A percentile compares a stretch with the other conserved stretches of the same genome.
Evolutionary conservation across 2,329 filamentous ascomycete genomes (phyloP).

Genomic region (Botrytis fabae): DNA sequence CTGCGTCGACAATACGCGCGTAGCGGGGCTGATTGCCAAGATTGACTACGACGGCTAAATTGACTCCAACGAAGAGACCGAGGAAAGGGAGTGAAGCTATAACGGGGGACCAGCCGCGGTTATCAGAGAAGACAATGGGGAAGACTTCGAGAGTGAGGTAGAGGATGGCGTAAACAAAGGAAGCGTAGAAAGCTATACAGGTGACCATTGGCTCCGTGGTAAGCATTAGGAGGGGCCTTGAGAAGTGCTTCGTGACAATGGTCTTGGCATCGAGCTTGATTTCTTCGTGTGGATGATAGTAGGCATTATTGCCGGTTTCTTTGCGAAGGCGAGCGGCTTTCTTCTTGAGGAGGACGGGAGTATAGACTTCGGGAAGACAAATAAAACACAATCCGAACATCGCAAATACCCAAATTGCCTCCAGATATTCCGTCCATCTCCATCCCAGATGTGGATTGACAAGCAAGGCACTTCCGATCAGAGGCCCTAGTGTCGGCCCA

Average conservation of each 20-base stretch:
- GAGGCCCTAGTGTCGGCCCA: slow-evolving; percentile 39
- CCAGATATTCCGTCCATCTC: slow-evolving; percentile 43
- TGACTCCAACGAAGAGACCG: slow-evolving; percentile 42
- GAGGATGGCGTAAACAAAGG: slow-evolving; percentile 69
- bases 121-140: slow-evolving; percentile 64
- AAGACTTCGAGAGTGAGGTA: slow-evolving; percentile 61
- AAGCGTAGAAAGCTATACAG: slow-evolving; percentile 67
- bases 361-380: slow-evolving; percentile 49
- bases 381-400: slow-evolving; percentile 45
- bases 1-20: slow-evolving; percentile 32
- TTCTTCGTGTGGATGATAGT: slow-evolving; percentile 36
- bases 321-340: slow-evolving; percentile 41
- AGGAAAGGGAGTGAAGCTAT: slow-evolving; percentile 65
- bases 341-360: slow-evolving; percentile 47
- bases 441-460: slow-evolving; percentile 43
- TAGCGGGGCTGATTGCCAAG: slow-evolving; percentile 38
- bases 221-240: slow-evolving; percentile 47
- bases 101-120: slow-evolving; percentile 59
- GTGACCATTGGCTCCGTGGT: slow-evolving; percentile 61
- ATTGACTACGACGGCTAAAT: slow-evolving; percentile 55
- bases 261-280: slow-evolving; percentile 35
- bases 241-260: slow-evolving; percentile 38
- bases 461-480: slow-evolving; percentile 39
- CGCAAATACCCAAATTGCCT: slow-evolving; percentile 47
- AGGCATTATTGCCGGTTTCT: slow-evolving; percentile 33